phyloP scores from a whole-genome alignment of 2,329 filamentous ascomycete species.

The Reticulascus tulasneorum region DNA sequence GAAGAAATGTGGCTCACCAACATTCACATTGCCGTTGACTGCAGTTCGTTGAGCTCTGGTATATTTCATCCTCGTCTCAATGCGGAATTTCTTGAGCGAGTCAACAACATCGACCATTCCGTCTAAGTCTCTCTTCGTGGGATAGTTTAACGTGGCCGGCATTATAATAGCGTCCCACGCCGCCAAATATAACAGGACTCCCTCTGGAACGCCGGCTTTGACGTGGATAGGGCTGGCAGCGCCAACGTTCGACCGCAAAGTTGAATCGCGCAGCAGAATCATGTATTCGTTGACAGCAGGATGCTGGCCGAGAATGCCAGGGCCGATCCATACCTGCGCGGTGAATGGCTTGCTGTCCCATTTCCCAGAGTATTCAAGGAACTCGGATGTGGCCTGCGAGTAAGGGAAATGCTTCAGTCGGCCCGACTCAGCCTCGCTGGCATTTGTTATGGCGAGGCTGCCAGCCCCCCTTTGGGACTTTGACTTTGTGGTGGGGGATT shows the following conservation, averaged over 20 bases:
- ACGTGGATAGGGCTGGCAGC: conserved; percentile 47
- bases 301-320: conserved; percentile 25
- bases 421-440: conserved; percentile 12
- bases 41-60: conserved; percentile 13
- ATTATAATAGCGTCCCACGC: conserved; percentile 50
- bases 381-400: conserved; percentile 21
- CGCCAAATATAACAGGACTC: conserved; percentile 41
- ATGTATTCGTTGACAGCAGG: conserved; percentile 45
- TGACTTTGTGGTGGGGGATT: too few relatives aligned
- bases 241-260: conserved; percentile 33
- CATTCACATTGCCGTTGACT: conserved; percentile 5
- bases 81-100: conserved; percentile 36
- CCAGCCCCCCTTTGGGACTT: conserved; percentile 9
- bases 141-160: conserved; percentile 25
- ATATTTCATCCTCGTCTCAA: conserved; percentile 25
- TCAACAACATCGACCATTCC: conserved; percentile 41
- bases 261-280: conserved; percentile 33
- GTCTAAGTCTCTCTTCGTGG: conserved; percentile 23
- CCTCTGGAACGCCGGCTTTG: conserved; percentile 42
- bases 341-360: conserved; percentile 25
- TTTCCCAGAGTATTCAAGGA: conserved; percentile 20
- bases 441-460: conserved; percentile 4
- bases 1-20: conserved; percentile 25
- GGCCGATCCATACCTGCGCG: conserved; percentile 45
- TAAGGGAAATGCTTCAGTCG: conserved; percentile 22